Evolutionary conservation across 2,329 filamentous ascomycete species (phyloP).

Genomic region (Ceratocystis variospora): DNA sequence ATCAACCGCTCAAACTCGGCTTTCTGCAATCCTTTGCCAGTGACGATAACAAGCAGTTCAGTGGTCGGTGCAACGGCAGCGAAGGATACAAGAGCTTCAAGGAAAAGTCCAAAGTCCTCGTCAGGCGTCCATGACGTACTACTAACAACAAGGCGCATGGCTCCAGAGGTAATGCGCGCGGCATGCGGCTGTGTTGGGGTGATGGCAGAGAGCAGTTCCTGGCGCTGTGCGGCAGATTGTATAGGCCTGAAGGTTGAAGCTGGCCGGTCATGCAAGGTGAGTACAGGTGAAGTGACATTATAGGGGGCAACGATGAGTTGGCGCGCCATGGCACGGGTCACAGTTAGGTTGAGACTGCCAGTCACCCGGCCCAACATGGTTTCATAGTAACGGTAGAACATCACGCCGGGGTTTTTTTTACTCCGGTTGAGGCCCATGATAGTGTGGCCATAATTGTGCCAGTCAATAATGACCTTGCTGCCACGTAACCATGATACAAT

Average conservation of each 20-base stretch:
- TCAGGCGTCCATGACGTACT: slow-evolving; percentile 96
- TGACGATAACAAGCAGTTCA: slow-evolving; percentile 72
- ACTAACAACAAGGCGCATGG: slow-evolving; percentile 63
- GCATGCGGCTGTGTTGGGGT: slow-evolving; percentile 50
- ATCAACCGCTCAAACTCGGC: slow-evolving; percentile 59
- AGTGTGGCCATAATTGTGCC: slow-evolving; percentile 98
- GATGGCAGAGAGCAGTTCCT: slow-evolving; percentile 49
- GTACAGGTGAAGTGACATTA: slow-evolving; percentile 47
- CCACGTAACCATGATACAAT: slow-evolving; percentile 62
- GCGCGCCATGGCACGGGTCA: slow-evolving; percentile 75
- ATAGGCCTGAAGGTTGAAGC: slow-evolving; percentile 69
- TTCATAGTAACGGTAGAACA: slow-evolving; percentile 66
- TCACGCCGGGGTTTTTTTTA: slow-evolving; percentile 57
- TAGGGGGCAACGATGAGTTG: slow-evolving; percentile 54
- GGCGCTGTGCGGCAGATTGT: slow-evolving; percentile 32
- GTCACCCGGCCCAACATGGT: slow-evolving; percentile 53
- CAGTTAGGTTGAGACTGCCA: slow-evolving; percentile 62
- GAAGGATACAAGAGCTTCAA: slow-evolving; percentile 68
- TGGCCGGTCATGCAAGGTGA: slow-evolving; percentile 75
- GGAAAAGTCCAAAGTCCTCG: slow-evolving; percentile 81
- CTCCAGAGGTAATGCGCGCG: slow-evolving; percentile 42
- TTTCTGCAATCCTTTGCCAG: slow-evolving; percentile 81
- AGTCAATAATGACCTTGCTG: slow-evolving; percentile 78
- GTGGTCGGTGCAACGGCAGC: slow-evolving; percentile 37
- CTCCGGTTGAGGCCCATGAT: slow-evolving; percentile 57